Conservation (phyloP, 164 flowering plant species). For the Chimonanthus salicifolius region DNA sequence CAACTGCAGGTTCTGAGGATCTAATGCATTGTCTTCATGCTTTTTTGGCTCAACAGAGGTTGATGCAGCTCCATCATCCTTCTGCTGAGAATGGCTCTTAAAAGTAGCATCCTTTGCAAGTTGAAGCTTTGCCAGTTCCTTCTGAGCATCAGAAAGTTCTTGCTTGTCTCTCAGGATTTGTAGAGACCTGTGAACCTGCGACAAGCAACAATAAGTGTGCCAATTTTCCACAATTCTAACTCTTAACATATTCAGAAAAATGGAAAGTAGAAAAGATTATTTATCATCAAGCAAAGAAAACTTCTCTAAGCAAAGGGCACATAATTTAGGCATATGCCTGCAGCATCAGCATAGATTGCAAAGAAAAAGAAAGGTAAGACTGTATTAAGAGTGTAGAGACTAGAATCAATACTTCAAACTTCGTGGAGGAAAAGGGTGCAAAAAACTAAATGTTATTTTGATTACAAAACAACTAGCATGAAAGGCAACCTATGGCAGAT, state of each 20-base stretch:
- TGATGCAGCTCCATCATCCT: constrained; percentile 36
- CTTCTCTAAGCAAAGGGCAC: no score
- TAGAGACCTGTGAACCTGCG: constrained; percentile 86
- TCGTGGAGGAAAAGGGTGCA: no score
- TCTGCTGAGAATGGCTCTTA: constrained; percentile 38
- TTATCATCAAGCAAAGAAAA: background rate
- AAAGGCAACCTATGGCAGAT: no score
- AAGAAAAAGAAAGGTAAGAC: no score
- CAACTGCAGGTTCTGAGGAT: constrained; percentile 59
- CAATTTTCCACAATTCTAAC: background rate
- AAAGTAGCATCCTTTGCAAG: constrained; percentile 36
- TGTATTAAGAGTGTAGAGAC: no score
- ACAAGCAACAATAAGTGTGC: background rate
- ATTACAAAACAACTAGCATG: no score
- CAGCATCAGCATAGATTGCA: no score
- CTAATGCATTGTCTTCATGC: constrained; percentile 36
- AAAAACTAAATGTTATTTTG: no score
- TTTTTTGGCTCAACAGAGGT: constrained; percentile 31
- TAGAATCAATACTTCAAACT: no score
- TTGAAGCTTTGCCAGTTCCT: constrained; percentile 89
- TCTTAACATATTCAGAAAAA: background rate
- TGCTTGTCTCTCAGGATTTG: constrained; percentile 94
- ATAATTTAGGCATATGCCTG: no score
- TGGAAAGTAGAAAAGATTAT: background rate
- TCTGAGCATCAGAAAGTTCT: constrained; percentile 89